Percentiles rank a stretch among this genome's conserved stretches.
Conservation (phyloP, 2,329 filamentous ascomycete species). For the Diplodia seriata region DNA sequence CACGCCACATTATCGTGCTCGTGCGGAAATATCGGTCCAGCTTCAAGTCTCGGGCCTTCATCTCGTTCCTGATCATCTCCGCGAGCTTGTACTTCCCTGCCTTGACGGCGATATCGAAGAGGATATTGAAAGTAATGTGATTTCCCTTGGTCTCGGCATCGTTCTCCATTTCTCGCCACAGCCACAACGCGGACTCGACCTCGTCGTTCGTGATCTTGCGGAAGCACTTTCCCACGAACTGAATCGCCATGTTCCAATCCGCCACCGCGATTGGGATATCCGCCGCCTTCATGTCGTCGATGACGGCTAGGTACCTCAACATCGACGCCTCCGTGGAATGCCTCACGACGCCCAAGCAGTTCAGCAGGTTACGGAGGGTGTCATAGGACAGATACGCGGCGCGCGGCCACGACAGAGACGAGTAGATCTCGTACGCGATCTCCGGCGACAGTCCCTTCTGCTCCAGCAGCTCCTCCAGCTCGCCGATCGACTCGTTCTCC, state of each 20-base stretch:
- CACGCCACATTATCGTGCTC: conserved; percentile 83
- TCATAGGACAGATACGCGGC: conserved; percentile 57
- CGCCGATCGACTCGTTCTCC: conserved; percentile 45
- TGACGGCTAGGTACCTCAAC: conserved; percentile 80
- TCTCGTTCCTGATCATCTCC: conserved; percentile 83
- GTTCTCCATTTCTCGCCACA: conserved; percentile 92
- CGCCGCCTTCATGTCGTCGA: conserved; percentile 82
- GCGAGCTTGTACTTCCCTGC: conserved; percentile 83
- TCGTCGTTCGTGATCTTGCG: conserved; percentile 64
- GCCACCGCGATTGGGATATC: conserved; percentile 69
- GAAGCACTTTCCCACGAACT: conserved; percentile 77
- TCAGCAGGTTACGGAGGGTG: conserved; percentile 69
- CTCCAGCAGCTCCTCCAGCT: conserved; percentile 49
- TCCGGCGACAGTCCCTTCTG: conserved; percentile 53
- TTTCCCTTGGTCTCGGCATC: conserved; percentile 69
- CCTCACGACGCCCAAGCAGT: conserved; percentile 69
- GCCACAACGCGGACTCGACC: conserved; percentile 71
- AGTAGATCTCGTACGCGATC: conserved; percentile 61
- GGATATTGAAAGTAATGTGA: conserved; percentile 87
- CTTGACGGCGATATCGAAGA: conserved; percentile 88
- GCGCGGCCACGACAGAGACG: conserved; percentile 60
- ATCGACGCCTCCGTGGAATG: conserved; percentile 67
- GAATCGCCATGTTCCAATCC: conserved; percentile 86
- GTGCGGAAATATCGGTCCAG: conserved; percentile 83
- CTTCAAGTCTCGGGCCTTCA: conserved; percentile 70